A percentile compares a stretch with the other conserved stretches of the same genome.
These are phyloP conservation scores for Tillandsia leiboldiana DNA, from an alignment of 176 grass and related monocot genomes.

Conservation along the genomic window DNA sequence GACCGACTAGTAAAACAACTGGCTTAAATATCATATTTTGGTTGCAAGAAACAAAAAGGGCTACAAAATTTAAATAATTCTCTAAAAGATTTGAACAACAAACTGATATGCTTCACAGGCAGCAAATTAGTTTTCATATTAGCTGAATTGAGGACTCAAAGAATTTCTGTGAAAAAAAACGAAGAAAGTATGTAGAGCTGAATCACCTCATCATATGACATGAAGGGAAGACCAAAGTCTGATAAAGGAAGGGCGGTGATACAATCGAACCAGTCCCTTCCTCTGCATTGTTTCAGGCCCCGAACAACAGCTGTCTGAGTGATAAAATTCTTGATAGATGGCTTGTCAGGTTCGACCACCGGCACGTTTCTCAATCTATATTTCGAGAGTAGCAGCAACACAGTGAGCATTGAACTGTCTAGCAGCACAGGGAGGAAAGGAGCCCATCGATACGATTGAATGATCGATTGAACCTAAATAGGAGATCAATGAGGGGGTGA, in stretches of 20 bases:
- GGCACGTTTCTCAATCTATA: conserved; percentile 90
- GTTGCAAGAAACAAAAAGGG: too few species aligned
- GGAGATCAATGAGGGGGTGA: conserved; percentile 12
- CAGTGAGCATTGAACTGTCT: conserved; percentile 71
- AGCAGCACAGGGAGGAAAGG: conserved; percentile 73
- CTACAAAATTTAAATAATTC: too few species aligned
- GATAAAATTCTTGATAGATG: conserved; percentile 85
- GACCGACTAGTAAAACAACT: too few species aligned
- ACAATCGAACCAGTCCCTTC: conserved; percentile 97
- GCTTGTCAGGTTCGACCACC: conserved; percentile 54
- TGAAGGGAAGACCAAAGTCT: conserved; percentile 94
- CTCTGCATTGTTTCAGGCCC: conserved; percentile 76
- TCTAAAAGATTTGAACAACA: too few species aligned
- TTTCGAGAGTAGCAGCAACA: conserved; percentile 84
- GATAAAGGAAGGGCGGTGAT: conserved; percentile 61
- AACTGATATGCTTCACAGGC: too few species aligned
- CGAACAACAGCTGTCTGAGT: conserved; percentile 68
- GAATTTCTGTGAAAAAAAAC: background rate
- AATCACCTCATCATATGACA: conserved; percentile 74
- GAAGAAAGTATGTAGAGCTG: background rate
- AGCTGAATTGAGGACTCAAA: background rate
- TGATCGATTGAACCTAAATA: conserved; percentile 54
- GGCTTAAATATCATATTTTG: too few species aligned
- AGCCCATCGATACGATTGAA: conserved; percentile 51
- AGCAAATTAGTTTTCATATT: too few species aligned